Conservation (phyloP, 352 stramenopile species). For the Globisporangium splendens region DNA sequence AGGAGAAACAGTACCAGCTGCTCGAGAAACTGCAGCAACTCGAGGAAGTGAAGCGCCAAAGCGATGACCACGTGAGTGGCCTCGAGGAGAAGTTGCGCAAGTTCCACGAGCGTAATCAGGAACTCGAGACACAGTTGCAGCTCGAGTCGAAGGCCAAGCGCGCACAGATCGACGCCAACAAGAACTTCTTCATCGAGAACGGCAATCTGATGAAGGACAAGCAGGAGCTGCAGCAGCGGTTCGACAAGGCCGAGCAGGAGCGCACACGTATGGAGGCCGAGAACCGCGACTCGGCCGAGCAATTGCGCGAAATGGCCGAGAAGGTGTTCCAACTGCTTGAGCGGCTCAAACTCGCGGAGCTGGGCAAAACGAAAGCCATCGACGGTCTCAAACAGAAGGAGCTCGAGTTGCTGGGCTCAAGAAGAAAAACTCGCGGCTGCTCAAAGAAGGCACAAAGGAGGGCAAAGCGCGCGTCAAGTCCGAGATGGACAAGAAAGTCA, state of each 20-base stretch:
- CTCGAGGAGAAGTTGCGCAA: conserved; percentile 91
- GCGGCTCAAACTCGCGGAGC: conserved; percentile 93
- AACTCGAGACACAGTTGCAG: conserved; percentile 94
- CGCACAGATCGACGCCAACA: conserved; percentile 91
- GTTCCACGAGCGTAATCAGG: conserved; percentile 85
- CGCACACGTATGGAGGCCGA: conserved; percentile 94
- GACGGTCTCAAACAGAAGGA: conserved; percentile 94
- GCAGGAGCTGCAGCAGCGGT: conserved; percentile 71
- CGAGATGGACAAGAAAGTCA: conserved; percentile 92
- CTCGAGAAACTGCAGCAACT: conserved; percentile 95
- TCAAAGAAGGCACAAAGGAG: conserved; percentile 93
- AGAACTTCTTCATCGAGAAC: conserved; percentile 88
- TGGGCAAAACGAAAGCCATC: conserved; percentile 95
- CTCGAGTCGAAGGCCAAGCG: conserved; percentile 92
- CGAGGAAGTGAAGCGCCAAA: conserved; percentile 90
- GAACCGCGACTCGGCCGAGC: conserved; percentile 92
- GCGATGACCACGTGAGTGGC: conserved; percentile 87
- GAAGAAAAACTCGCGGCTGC: conserved; percentile 92
- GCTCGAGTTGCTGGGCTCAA: conserved; percentile 92
- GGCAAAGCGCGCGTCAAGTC: conserved; percentile 91
- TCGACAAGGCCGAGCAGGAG: conserved; percentile 91
- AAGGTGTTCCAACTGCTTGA: conserved; percentile 96
- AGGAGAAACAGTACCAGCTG: conserved; percentile 97
- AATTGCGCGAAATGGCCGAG: conserved; percentile 96
- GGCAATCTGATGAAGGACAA: conserved; percentile 74